Percentiles rank a stretch among this genome's conserved stretches.
Conservation (phyloP, 2,329 filamentous ascomycete species). For the Phyllosticta ampelicida region DNA sequence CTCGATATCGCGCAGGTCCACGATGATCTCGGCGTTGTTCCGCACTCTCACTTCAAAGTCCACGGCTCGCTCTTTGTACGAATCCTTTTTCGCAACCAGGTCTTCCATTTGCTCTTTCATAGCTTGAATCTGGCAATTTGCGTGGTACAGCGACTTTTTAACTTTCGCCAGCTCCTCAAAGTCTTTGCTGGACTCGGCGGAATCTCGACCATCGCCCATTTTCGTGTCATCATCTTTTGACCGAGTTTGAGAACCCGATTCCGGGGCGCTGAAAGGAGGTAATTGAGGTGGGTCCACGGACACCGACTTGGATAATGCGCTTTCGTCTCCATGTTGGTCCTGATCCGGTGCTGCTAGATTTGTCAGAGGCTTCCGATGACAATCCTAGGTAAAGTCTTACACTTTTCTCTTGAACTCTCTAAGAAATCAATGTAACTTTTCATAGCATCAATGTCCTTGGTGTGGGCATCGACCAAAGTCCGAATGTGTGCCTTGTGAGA, state of each 20-base stretch:
- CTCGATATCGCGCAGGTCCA: slow-evolving; percentile 7
- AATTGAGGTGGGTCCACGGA: slow-evolving; percentile 1
- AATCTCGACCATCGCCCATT: not conserved
- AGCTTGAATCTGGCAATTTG: slow-evolving; percentile 15
- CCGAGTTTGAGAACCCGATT: not conserved
- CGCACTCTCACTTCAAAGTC: slow-evolving; percentile 4
- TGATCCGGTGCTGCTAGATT: not conserved
- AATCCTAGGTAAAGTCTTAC: not conserved
- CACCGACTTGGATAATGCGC: slow-evolving; percentile 21
- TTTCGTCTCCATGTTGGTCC: slow-evolving; percentile 11
- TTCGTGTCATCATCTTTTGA: not conserved
- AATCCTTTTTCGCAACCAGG: slow-evolving; percentile 3
- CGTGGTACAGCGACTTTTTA: slow-evolving; percentile 19
- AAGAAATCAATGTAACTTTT: slow-evolving; percentile 28
- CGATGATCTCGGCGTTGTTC: slow-evolving; percentile 2
- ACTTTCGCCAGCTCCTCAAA: not conserved
- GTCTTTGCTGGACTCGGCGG: not conserved
- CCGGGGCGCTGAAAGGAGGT: not conserved
- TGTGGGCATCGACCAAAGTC: slow-evolving; percentile 28
- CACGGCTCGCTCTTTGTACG: slow-evolving; percentile 8
- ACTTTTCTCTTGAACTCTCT: slow-evolving; percentile 21
- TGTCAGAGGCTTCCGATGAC: not conserved
- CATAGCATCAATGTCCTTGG: slow-evolving; percentile 29
- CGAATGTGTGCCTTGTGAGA: slow-evolving; percentile 31
- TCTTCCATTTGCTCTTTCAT: slow-evolving; percentile 8